Evolutionary conservation across 148 eudicot genomes (phyloP).

Genomic region (Vaccinium myrtillus): DNA sequence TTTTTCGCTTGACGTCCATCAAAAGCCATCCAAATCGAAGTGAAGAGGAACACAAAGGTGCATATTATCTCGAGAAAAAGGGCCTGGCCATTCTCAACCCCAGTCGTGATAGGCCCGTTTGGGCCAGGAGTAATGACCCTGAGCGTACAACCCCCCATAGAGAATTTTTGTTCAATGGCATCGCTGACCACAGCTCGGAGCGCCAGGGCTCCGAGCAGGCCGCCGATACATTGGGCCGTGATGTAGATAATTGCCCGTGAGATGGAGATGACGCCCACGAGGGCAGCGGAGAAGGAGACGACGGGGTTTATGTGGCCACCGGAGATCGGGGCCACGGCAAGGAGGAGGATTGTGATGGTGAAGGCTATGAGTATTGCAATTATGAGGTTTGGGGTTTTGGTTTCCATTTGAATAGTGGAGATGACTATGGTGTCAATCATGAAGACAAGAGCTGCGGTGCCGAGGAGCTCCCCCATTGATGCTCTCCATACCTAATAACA

Average conservation of each 20-base stretch:
- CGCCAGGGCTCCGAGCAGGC: conserved; percentile 40
- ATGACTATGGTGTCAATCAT: conserved; percentile 47
- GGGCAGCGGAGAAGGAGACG: conserved; percentile 41
- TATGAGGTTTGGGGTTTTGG: conserved; percentile 32
- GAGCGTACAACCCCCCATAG: conserved; percentile 49
- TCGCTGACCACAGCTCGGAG: conserved; percentile 35
- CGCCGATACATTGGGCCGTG: conserved; percentile 37
- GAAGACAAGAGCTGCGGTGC: conserved; percentile 42
- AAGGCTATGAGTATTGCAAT: conserved; percentile 31
- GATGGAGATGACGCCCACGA: conserved; percentile 38
- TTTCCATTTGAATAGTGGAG: conserved; percentile 25
- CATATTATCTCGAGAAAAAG: conserved; percentile 42
- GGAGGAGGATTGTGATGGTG: conserved; percentile 29
- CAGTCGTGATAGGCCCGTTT: conserved; percentile 29
- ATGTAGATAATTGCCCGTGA: conserved; percentile 38
- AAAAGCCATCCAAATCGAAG: conserved; percentile 43
- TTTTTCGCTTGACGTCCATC: conserved; percentile 38
- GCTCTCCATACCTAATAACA: conserved; percentile 43
- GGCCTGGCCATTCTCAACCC: conserved; percentile 41
- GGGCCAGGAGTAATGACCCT: conserved; percentile 38
- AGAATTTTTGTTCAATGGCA: conserved; percentile 24
- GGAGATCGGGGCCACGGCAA: conserved; percentile 35
- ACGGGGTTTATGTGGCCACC: conserved; percentile 52
- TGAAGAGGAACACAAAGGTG: conserved; percentile 41
- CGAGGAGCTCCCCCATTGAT: conserved; percentile 40